phyloP scores from a whole-genome alignment of 805 yeast genomes.

The Metschnikowia colocasiae region DNA sequence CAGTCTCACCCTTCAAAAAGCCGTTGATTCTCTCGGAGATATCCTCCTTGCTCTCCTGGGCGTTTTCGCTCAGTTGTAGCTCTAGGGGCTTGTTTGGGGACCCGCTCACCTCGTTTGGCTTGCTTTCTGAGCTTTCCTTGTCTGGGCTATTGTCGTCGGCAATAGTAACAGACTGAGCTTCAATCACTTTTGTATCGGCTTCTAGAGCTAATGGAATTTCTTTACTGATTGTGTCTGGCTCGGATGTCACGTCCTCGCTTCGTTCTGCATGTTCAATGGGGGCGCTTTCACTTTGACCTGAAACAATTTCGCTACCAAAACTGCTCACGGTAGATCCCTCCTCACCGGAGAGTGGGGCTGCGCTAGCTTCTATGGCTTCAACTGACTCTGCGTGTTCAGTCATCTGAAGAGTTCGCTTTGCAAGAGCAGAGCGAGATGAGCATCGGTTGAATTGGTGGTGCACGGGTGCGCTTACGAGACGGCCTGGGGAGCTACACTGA shows the following conservation, averaged over 20 bases:
- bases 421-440: background rate
- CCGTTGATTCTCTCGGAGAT: background rate
- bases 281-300: background rate
- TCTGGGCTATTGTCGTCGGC: background rate
- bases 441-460: constrained; percentile 1
- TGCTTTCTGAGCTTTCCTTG: background rate
- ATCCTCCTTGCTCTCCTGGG: background rate
- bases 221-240: background rate
- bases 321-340: background rate
- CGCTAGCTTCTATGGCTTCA: background rate
- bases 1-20: background rate
- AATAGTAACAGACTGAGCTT: background rate
- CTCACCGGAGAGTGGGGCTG: background rate
- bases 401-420: background rate
- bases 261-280: background rate
- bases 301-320: background rate
- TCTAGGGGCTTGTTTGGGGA: background rate
- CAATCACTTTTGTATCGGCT: background rate
- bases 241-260: background rate
- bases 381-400: background rate
- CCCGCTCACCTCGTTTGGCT: background rate
- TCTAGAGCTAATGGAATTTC: background rate
- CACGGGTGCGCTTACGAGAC: background rate
- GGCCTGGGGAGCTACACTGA: background rate
- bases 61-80: background rate